phyloP scores from a whole-genome alignment of 2,329 filamentous ascomycete genomes.

The Alternaria dauci region DNA sequence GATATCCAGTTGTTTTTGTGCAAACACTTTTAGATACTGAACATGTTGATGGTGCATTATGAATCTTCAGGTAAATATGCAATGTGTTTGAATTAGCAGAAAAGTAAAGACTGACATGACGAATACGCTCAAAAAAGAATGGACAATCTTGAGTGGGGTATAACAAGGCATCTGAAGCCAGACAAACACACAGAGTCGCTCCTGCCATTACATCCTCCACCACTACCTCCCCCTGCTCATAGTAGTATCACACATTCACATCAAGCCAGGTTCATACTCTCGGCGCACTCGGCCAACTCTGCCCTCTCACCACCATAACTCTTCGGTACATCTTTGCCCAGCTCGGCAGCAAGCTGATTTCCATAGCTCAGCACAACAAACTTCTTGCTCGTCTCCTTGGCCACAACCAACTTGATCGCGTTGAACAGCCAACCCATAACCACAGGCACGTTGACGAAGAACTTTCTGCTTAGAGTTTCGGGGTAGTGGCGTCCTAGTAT shows the following conservation, averaged over 20 bases:
- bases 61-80: neutral
- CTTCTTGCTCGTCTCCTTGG: slow-evolving; percentile 59
- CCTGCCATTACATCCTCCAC: slow-evolving; percentile 28
- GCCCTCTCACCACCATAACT: slow-evolving; percentile 80
- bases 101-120: neutral
- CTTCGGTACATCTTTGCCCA: slow-evolving; percentile 73
- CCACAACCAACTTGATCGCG: slow-evolving; percentile 57
- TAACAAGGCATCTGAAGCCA: slow-evolving; percentile 21
- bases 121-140: neutral
- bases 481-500: slow-evolving; percentile 85
- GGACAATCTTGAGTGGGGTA: slow-evolving; percentile 20
- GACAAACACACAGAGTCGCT: neutral
- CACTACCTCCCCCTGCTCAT: neutral
- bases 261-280: slow-evolving; percentile 51
- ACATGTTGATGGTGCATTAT: neutral
- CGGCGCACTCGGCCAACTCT: slow-evolving; percentile 56
- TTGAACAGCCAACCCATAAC: slow-evolving; percentile 81
- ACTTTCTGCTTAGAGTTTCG: slow-evolving; percentile 88
- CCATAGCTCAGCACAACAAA: slow-evolving; percentile 65
- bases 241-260: neutral
- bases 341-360: slow-evolving; percentile 69
- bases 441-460: slow-evolving; percentile 91
- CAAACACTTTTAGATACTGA: neutral
- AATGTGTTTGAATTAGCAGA: neutral
- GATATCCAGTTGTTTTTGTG: slow-evolving; percentile 5